phyloP scores from a whole-genome alignment of 768 basidiomycete species.

The Lactarius psammicola region DNA sequence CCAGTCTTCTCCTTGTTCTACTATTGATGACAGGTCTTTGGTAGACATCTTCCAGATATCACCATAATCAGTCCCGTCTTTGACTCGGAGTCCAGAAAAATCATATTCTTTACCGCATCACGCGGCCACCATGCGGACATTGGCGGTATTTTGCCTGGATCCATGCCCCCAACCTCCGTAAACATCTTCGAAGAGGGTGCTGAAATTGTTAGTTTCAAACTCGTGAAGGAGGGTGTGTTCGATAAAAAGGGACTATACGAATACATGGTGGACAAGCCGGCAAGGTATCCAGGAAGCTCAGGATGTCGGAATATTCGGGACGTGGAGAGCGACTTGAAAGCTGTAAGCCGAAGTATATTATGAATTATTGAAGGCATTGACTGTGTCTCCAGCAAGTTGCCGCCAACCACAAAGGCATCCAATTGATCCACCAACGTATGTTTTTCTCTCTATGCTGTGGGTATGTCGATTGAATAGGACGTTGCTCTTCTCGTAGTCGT shows the following conservation, averaged over 20 bases:
- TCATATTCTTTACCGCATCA: slow-evolving; percentile 92
- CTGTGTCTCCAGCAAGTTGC: slow-evolving; percentile 71
- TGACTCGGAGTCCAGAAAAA: slow-evolving; percentile 55
- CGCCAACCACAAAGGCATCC: slow-evolving; percentile 89
- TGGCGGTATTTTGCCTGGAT: slow-evolving; percentile 88
- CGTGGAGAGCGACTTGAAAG: slow-evolving; percentile 90
- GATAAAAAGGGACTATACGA: slow-evolving; percentile 71
- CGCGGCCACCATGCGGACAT: slow-evolving; percentile 95
- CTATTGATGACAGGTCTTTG: slow-evolving; percentile 16
- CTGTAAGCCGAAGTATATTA: slow-evolving; percentile 48
- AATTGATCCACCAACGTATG: slow-evolving; percentile 77
- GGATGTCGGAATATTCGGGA: slow-evolving; percentile 85
- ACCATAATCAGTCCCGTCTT: slow-evolving; percentile 95
- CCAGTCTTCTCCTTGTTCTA: slow-evolving; percentile 15
- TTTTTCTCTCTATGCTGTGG: slow-evolving; percentile 7
- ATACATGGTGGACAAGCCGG: slow-evolving; percentile 80
- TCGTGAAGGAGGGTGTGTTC: slow-evolving; percentile 80
- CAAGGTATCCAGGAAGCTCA: slow-evolving; percentile 78
- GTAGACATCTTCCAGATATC: slow-evolving; percentile 77
- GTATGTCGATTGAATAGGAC: slow-evolving; percentile 18
- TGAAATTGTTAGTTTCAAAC: slow-evolving; percentile 86
- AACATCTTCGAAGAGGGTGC: slow-evolving; percentile 95
- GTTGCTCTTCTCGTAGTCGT: slow-evolving; percentile 60
- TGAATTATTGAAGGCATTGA: slow-evolving; percentile 15
- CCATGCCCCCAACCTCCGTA: slow-evolving; percentile 92